Evolutionary conservation across 805 yeast genomes (phyloP), one percentile per base, ranked within the genome.

Genomic region (Starmerella sirachaensis): DNA sequence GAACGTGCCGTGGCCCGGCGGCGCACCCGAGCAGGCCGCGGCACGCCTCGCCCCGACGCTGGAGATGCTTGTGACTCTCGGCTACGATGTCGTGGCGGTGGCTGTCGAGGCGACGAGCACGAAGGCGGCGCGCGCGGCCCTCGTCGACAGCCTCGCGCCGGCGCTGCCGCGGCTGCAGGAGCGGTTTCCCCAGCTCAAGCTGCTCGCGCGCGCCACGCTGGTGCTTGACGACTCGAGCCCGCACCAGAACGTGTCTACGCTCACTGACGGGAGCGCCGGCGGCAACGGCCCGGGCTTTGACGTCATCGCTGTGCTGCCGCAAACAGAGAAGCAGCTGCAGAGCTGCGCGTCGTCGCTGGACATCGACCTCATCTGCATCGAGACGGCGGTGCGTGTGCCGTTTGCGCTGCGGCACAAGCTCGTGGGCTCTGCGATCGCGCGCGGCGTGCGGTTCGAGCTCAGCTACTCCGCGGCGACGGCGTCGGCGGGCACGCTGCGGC

Each of bases 401-500:
- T 76, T 73, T 45, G 82, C 75, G 54, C 61, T 91, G 47, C 79
- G 79, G 50, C 94, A 85, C 60, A 84, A 85, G 50, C 74, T 83
- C 1, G 67, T 84, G 7, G 80, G 94, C 29, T 74, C 84, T 29
- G 95, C 93, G 1, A 66, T 82, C 3, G 78, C 77, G 14, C 70
- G 84, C 35, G 97, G 97, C 2, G 70, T 84, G 18, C 74, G 74
- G 47, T 70, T 91, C 46, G 98, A 91, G 55, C 68, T 91, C 7
- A 68, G 73, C 31, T 88, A 88, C 58, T n/a, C n/a, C n/a, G n/a
- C n/a, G n/a, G 56, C 70, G 6, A 63, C 72, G 22, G 64, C 76
- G 29, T 55, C 35, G 26, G 33, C 65, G 14, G 60, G 64, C 23
- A 55, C 66, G 14, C 66, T 88, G 45, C 66, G 76, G 28, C 72